phyloP scores from a whole-genome alignment of 371 early-diverging fungal species.

The Mortierella sp. region DNA sequence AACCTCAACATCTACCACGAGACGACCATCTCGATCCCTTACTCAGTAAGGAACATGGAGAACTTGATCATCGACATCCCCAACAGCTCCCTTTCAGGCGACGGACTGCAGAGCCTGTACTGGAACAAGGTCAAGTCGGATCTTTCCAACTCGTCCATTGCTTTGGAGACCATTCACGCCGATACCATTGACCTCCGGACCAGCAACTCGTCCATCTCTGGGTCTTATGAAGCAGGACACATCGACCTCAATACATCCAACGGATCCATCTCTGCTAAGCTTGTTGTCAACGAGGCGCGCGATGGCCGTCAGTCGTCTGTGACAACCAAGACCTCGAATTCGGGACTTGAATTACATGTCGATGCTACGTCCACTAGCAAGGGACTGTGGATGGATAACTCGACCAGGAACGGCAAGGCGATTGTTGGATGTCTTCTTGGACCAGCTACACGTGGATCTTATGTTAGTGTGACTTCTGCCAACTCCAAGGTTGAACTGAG shows the following conservation, averaged over 20 bases:
- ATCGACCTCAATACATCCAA: slow-evolving; percentile 34
- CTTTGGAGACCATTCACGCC: slow-evolving; percentile 39
- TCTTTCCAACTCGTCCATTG: slow-evolving; percentile 35
- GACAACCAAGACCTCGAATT: slow-evolving; percentile 30
- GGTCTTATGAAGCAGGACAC: slow-evolving; percentile 34
- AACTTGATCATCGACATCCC: slow-evolving; percentile 29
- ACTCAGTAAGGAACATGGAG: slow-evolving; percentile 22
- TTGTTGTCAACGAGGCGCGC: slow-evolving; percentile 18
- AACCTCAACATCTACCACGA: slow-evolving; percentile 51
- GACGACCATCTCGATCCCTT: slow-evolving; percentile 46
- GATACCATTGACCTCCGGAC: slow-evolving; percentile 40
- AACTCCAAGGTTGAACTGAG: slow-evolving; percentile 50
- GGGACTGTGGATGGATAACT: slow-evolving; percentile 38
- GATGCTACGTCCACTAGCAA: slow-evolving; percentile 29
- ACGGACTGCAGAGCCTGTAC: slow-evolving; percentile 23
- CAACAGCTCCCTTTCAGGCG: slow-evolving; percentile 47
- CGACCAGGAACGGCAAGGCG: slow-evolving; percentile 47
- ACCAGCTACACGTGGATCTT: slow-evolving; percentile 19
- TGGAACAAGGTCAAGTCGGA: slow-evolving; percentile 27
- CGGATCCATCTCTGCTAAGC: slow-evolving; percentile 41
- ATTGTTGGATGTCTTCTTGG: slow-evolving; percentile 40
- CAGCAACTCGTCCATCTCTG: slow-evolving; percentile 37
- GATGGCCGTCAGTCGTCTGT: slow-evolving; percentile 32
- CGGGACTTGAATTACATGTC: slow-evolving; percentile 40
- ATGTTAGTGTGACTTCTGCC: slow-evolving; percentile 17